phyloP scores from a whole-genome alignment of 2,329 filamentous ascomycete genomes.

The Hymenoscyphus infarciens region DNA sequence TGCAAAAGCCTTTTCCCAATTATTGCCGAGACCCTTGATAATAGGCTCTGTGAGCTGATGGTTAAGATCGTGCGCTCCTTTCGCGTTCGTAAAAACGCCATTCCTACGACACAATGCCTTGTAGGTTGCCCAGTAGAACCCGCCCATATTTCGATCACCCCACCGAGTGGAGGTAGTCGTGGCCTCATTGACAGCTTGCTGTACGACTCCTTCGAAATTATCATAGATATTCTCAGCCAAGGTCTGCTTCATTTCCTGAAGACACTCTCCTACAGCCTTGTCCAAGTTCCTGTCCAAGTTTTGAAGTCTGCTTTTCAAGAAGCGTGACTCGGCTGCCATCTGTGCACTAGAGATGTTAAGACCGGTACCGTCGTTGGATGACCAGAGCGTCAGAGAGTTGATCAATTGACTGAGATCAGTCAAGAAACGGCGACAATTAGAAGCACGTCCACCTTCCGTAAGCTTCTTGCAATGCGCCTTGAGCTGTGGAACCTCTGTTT shows the following conservation, averaged over 20 bases:
- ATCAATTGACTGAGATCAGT: slow-evolving; percentile 48
- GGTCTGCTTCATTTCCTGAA: slow-evolving; percentile 39
- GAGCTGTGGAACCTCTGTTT: slow-evolving; percentile 46
- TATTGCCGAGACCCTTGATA: slow-evolving; percentile 14
- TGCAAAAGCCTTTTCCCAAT: slow-evolving; percentile 37
- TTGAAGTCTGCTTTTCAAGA: slow-evolving; percentile 39
- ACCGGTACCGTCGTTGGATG: slow-evolving; percentile 41
- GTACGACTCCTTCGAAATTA: slow-evolving; percentile 40
- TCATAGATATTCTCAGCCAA: slow-evolving; percentile 46
- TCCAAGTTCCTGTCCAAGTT: slow-evolving; percentile 42
- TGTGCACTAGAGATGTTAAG: slow-evolving; percentile 41
- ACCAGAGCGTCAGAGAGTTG: slow-evolving; percentile 51
- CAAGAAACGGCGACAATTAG: slow-evolving; percentile 47
- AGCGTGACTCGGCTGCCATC: slow-evolving; percentile 37
- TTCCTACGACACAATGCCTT: slow-evolving; percentile 51
- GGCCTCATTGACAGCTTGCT: slow-evolving; percentile 39
- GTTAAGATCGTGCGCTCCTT: slow-evolving; percentile 42
- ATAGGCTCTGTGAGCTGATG: slow-evolving; percentile 34
- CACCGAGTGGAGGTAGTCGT: slow-evolving; percentile 38
- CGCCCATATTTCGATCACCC: slow-evolving; percentile 42
- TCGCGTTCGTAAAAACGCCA: slow-evolving; percentile 42
- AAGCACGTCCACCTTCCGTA: slow-evolving; percentile 47
- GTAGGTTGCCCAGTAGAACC: slow-evolving; percentile 50
- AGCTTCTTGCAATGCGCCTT: slow-evolving; percentile 53
- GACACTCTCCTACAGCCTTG: slow-evolving; percentile 38